These are phyloP conservation scores for Russula griseocarnosa DNA, from an alignment of 768 basidiomycete species.

Conservation along the genomic window DNA sequence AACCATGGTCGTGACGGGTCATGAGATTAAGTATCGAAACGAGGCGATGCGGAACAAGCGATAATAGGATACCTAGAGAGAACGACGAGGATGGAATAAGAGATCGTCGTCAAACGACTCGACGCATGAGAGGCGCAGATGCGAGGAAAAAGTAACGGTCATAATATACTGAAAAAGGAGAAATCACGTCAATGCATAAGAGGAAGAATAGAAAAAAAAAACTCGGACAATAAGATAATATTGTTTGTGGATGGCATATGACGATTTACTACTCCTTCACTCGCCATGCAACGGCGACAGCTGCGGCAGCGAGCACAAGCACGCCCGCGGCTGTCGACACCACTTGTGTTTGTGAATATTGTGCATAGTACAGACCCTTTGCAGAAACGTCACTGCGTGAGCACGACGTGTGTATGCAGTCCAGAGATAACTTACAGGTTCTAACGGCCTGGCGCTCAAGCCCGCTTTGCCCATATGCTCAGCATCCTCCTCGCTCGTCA, in stretches of 20 bases:
- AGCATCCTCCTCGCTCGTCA: slow-evolving; percentile 24
- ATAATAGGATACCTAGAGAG: slow-evolving; percentile 23
- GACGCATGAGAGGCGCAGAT: background rate
- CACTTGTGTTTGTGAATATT: slow-evolving; percentile 19
- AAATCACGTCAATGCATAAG: slow-evolving; percentile 20
- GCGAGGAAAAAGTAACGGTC: slow-evolving; percentile 16
- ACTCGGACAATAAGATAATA: slow-evolving; percentile 26
- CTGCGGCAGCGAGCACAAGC: slow-evolving; percentile 27
- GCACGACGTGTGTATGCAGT: too few species aligned
- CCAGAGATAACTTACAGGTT: slow-evolving; percentile 4
- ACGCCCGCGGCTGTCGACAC: slow-evolving; percentile 28
- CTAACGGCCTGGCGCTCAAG: slow-evolving; percentile 11
- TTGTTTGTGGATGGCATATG: slow-evolving; percentile 1
- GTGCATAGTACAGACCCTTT: slow-evolving; percentile 8
- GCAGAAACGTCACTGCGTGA: background rate
- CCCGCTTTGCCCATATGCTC: slow-evolving; percentile 13
- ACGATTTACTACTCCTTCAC: slow-evolving; percentile 24
- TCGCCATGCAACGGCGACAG: slow-evolving; percentile 29
- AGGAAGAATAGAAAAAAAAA: slow-evolving; percentile 6
- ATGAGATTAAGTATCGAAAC: slow-evolving; percentile 27
- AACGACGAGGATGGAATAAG: slow-evolving; percentile 2
- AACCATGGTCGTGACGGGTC: slow-evolving; percentile 27
- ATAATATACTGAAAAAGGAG: slow-evolving; percentile 25
- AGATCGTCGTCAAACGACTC: slow-evolving; percentile 9
- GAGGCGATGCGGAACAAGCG: slow-evolving; percentile 15